Base-by-base conservation (phyloP, 805 yeast species). In the Diddensiella caesifluorescens region DNA sequence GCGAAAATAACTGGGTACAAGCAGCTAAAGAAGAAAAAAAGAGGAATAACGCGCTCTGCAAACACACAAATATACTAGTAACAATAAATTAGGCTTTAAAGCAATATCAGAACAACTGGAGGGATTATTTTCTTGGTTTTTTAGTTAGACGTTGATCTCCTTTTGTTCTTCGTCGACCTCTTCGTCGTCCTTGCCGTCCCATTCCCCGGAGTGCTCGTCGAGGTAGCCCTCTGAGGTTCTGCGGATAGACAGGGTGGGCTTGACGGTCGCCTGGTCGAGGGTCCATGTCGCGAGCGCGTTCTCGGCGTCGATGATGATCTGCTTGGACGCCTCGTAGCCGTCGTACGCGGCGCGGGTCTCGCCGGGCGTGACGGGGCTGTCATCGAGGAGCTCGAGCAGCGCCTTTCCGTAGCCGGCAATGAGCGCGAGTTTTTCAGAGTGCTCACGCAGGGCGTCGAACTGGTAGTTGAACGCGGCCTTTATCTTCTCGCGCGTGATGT, bases 371-470 rank as follows among this genome's bases (percentile, higher is more conserved):
- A 92, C 96, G 51, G 97, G 95, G 53, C 92, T 71, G 69, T 90
- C 97, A 65, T 90, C 97, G 64, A 90, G 77, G 62, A 90, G 79
- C 75, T 92, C 97, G 62, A 92, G 76, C 54, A 90, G 72, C 34
- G 96, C 96, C 75, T 90, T 90, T 72, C 97, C 97, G 75, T 92
- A 92, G 62, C 97, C 97, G 57, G 97, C 97, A 71, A 90, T 90
- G 57, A 92, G 74, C 40, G 97, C 97, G 56, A 85, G 76, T 74
- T 92, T 92, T 75, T 92, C 97, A 57, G 95, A 78, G 67, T 82
- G 81, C 73, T 90, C 98, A 67, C 95, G 84, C 52, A 83, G 73
- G 45, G 97, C 85, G 65, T 92, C 97, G 58, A 90, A 90, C 70
- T 90, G 96, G 71, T 90, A 89, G 73, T 84, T 80, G 77, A 85